phyloP scores from a whole-genome alignment of 805 yeast species.

The Saturnispora silvae region DNA sequence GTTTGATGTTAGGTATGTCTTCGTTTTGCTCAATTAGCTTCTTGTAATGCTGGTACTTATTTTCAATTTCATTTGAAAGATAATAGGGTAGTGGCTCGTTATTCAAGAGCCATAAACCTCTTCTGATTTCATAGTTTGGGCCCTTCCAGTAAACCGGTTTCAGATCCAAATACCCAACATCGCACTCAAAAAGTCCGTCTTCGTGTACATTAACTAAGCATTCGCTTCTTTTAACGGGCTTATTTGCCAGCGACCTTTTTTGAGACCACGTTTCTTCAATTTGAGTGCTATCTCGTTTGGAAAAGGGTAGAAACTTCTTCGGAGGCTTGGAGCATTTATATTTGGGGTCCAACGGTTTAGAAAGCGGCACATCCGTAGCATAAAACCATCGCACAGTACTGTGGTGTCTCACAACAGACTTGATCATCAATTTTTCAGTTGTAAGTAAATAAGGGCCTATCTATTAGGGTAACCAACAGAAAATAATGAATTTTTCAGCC shows the following conservation, averaged over 20 bases:
- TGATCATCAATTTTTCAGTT: too few species aligned
- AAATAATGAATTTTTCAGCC: too few species aligned
- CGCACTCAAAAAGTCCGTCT: constrained; percentile 68
- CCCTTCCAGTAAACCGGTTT: constrained; percentile 83
- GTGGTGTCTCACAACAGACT: not conserved
- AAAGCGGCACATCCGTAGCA: constrained; percentile 66
- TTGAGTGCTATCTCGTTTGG: constrained; percentile 46
- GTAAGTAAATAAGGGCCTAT: too few species aligned
- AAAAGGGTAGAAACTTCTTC: constrained; percentile 55
- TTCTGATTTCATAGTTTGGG: constrained; percentile 67
- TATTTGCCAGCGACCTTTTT: too few species aligned
- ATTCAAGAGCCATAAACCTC: constrained; percentile 77
- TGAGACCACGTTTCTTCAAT: constrained; percentile 49
- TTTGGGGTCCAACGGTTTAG: constrained; percentile 52
- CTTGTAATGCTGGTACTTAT: constrained; percentile 31
- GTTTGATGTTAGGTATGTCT: constrained; percentile 9
- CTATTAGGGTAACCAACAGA: too few species aligned
- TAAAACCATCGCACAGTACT: constrained; percentile 53
- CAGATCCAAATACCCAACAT: constrained; percentile 42
- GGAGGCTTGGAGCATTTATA: constrained; percentile 45
- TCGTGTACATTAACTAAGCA: constrained; percentile 56
- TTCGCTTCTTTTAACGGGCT: constrained; percentile 7
- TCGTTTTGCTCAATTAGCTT: constrained; percentile 9
- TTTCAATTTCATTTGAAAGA: constrained; percentile 47
- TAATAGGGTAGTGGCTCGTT: constrained; percentile 41